Percentiles rank a stretch among this genome's conserved stretches.
These are phyloP conservation scores for Lactarius psammicola DNA, from an alignment of 768 basidiomycete genomes.

Conservation along the genomic window DNA sequence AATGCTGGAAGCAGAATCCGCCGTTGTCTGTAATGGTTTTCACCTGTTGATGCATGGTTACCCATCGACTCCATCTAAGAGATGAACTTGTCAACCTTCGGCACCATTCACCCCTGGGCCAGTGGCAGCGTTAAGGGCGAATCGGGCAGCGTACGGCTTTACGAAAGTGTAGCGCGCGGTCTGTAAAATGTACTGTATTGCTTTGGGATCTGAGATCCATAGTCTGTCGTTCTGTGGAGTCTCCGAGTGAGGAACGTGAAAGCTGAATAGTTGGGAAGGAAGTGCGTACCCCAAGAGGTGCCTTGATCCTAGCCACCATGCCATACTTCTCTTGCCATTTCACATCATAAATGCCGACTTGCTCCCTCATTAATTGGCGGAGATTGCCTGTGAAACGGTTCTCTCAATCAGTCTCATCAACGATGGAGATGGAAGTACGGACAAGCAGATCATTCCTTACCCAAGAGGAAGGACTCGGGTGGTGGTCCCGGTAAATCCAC, in stretches of 20 bases:
- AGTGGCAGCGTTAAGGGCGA: constrained; percentile 22
- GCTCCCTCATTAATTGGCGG: constrained; percentile 22
- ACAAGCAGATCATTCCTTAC: background rate
- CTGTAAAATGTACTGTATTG: constrained; percentile 25
- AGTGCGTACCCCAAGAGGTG: constrained; percentile 23
- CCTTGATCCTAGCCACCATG: constrained; percentile 18
- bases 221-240: constrained; percentile 14
- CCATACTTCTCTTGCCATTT: constrained; percentile 14
- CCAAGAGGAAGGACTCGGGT: constrained; percentile 23
- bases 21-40: constrained; percentile 19
- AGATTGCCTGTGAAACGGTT: constrained; percentile 7
- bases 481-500: constrained; percentile 15
- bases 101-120: constrained; percentile 23
- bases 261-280: background rate
- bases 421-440: background rate
- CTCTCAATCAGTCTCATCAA: background rate
- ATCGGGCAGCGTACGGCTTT: constrained; percentile 26
- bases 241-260: background rate
- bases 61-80: too few relatives aligned
- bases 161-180: constrained; percentile 23
- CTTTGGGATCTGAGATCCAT: constrained; percentile 25
- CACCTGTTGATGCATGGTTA: constrained; percentile 13
- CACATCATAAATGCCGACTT: constrained; percentile 16
- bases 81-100: constrained; percentile 9
- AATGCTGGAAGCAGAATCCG: constrained; percentile 21